Evolutionary conservation across 140 eudicot species (phyloP), one percentile per base, ranked within the genome.

Genomic region (Erigeron philadelphicus): DNA sequence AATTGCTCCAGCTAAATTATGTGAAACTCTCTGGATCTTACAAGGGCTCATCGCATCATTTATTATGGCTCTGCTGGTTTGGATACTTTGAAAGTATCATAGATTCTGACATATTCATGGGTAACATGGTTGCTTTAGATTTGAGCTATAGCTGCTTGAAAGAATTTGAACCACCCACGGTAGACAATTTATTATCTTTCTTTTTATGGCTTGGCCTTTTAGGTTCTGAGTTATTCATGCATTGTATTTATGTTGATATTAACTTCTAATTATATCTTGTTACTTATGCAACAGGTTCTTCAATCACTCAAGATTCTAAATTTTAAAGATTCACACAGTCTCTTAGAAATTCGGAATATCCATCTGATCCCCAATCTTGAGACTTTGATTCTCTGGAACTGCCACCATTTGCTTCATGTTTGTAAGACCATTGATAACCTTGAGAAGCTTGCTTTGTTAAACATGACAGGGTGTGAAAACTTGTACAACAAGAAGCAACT

Each of bases 81-180:
- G 76, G 76, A 54, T 78, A 67, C 50, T 67, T 67, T 10, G 52
- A 52, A 42, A 0, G 56, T 59, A 50, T 23, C 66, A 9, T 78
- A 50, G 79, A 78, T 0, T 45, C 67, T 15, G 71, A 73, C 2
- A 53, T 78, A 61, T 57, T 42, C 52, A 66, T 78, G 81, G 77
- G 68, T 11, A 78, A 78, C 48, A 48, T 78, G 64, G 78, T 78
- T 1, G 81, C 78, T 43, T 15, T 73, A 16, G 82, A 78, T 55
- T 42, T 78, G 82, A 74, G 77, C 8, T 65, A 68, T 54, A 78
- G 82, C 72, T 50, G 19, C 17, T 17, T 78, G 43, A 21, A 41
- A 50, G n/a, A 48, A 11, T 72, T 73, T 45, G 73, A 78, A 59
- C 78, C 66, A 10, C 75, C 82, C 3, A 15, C 16, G 10, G 19